Evolutionary conservation across 1,284 basidiomycete genomes (phyloP).

Genomic region (Thecaphora thlaspeos): DNA sequence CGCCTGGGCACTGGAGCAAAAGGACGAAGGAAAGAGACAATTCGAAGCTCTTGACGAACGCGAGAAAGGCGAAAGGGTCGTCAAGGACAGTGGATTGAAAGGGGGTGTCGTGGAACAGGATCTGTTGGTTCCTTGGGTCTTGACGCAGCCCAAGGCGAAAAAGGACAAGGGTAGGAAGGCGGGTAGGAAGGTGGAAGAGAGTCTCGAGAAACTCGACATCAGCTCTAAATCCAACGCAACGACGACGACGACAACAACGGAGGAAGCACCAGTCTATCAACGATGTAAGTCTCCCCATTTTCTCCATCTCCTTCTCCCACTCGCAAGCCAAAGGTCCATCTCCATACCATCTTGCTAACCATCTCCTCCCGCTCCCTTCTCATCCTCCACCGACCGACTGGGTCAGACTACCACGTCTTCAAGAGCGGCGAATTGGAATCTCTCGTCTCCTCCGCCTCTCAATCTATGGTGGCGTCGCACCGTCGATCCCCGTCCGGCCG

Average conservation of each 20-base stretch:
- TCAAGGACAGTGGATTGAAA: background rate
- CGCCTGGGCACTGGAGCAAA: conserved; percentile 98
- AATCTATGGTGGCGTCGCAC: conserved; percentile 18
- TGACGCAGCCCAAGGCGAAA: conserved; percentile 11
- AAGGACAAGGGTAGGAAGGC: conserved; percentile 14
- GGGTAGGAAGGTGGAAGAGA: background rate
- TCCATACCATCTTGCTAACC: too few relatives aligned
- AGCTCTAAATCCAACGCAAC: too few relatives aligned
- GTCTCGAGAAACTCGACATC: conserved; percentile 2
- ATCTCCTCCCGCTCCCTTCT: background rate
- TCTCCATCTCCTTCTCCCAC: background rate
- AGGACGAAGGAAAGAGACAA: conserved; percentile 58
- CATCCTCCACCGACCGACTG: background rate
- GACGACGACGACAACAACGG: conserved; percentile 2
- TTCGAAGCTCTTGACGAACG: conserved; percentile 25
- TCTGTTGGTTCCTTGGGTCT: conserved; percentile 55
- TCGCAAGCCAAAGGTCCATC: too few relatives aligned
- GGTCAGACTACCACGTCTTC: conserved; percentile 54
- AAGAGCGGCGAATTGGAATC: conserved; percentile 48
- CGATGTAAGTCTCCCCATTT: conserved; percentile 26
- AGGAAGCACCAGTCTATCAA: conserved; percentile 38
- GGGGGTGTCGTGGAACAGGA: conserved; percentile 32
- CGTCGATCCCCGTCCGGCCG: conserved; percentile 2
- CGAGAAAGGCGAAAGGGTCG: background rate
- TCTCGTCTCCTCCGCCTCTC: conserved; percentile 42